Evolutionary conservation across 108 stramenopile species (phyloP).

Genomic region (Stephanodiscus triporus): DNA sequence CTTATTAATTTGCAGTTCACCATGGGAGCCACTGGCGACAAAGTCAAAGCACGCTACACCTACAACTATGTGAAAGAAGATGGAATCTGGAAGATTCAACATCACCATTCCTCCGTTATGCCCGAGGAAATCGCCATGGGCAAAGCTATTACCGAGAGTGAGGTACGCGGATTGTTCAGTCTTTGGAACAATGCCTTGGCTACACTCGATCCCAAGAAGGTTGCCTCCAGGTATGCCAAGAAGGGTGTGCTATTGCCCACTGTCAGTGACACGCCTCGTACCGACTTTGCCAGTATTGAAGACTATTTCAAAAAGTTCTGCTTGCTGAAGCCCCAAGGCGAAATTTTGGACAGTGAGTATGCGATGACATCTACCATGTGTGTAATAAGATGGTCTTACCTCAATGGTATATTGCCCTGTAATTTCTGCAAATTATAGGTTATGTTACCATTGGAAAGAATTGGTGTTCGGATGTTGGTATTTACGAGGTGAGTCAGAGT

Average conservation of each 20-base stretch:
- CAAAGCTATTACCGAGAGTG: constrained; percentile 44
- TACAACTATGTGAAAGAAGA: constrained; percentile 55
- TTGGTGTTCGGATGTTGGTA: constrained; percentile 66
- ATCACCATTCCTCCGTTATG: constrained; percentile 59
- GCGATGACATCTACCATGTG: no score
- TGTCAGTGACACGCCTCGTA: constrained; percentile 53
- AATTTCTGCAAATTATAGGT: no score
- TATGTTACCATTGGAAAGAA: constrained; percentile 51
- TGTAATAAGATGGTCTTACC: no score
- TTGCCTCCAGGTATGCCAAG: constrained; percentile 54
- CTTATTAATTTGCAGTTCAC: constrained; percentile 41
- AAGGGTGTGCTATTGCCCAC: constrained; percentile 52
- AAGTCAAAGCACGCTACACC: constrained; percentile 52
- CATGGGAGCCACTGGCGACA: constrained; percentile 51
- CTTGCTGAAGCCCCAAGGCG: constrained; percentile 60
- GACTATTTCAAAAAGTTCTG: constrained; percentile 56
- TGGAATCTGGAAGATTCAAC: constrained; percentile 59
- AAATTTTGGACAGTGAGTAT: constrained; percentile 54
- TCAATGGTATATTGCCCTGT: no score
- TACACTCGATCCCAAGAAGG: constrained; percentile 43
- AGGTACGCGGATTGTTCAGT: constrained; percentile 49
- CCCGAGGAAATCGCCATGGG: constrained; percentile 44
- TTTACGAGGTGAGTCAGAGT: constrained; percentile 45
- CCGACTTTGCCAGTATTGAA: constrained; percentile 55
- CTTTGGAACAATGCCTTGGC: constrained; percentile 53